Evolutionary conservation across 108 stramenopile genomes (phyloP), one percentile per base, ranked within the genome.

Genomic region (Cyclotella sp.): DNA sequence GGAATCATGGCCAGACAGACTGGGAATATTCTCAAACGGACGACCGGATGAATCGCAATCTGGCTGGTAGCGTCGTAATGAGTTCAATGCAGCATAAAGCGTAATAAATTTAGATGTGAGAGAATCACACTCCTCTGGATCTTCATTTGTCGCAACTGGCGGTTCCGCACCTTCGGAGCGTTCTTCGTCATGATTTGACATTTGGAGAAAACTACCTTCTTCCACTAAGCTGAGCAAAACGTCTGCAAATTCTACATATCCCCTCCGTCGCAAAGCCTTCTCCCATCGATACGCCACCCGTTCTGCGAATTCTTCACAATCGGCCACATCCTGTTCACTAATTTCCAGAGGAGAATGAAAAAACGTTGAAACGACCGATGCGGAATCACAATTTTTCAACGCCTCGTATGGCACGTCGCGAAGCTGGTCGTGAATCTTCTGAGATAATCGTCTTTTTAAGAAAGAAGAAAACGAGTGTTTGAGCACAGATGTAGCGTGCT

Each of bases 11-110:
- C 46, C 34, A 14, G 30, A 19, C 42, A 66, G 11, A 41, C 18
- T 77, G 26, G 16, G 27, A 13, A 57, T 22, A 14, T 28, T 16
- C 18, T 70, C 43, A 18, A 28, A 62, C 14, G 81, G 70, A 13
- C 65, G 27, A 21, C 75, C 75, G n/a, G 81, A 73, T 51, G 70
- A 70, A 60, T 82, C 74, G 52, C 74, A 82, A 60, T 82, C 81
- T 22, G 69, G 63, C 26, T 64, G 41, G 39, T 76, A 72, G 21
- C 81, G 34, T 9, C 64, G 19, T 30, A 76, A 4, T n/a, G 70
- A 65, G 30, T 60, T 73, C 34, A 76, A 41, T 43, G 74, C 73
- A 29, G 74, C 53, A 59, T 82, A 45, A 21, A 68, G 27, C 7
- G 73, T 64, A 14, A 42, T 52, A 44, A 59, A 65, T 15, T 57